Conservation (phyloP, 495 filamentous ascomycete species). For the Penicillium manginii region DNA sequence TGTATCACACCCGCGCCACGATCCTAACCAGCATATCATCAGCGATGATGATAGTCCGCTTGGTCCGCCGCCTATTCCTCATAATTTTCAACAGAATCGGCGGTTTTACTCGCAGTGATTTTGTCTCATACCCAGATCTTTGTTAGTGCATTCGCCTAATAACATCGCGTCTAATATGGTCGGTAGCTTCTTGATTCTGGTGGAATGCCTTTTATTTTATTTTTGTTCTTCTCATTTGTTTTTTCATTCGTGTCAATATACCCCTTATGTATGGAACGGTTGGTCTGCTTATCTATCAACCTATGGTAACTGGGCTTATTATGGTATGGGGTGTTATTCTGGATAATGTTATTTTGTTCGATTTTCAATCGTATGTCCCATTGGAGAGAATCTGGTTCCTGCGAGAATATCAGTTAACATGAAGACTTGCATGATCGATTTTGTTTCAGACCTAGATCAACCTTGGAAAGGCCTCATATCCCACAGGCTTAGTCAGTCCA, state of each 20-base stretch:
- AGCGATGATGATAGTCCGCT: neutral
- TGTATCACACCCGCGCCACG: too few species aligned
- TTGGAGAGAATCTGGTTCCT: neutral
- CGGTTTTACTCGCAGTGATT: constrained; percentile 1
- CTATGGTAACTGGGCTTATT: too few species aligned
- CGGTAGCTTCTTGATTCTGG: too few species aligned
- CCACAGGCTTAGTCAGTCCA: too few species aligned
- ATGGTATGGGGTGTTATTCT: neutral
- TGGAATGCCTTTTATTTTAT: neutral
- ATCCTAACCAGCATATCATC: neutral
- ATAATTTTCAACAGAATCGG: neutral
- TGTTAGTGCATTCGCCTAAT: neutral
- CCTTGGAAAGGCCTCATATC: too few species aligned
- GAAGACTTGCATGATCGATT: too few species aligned
- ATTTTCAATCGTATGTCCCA: neutral
- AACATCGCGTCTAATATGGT: too few species aligned
- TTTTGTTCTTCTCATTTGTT: constrained; percentile 13
- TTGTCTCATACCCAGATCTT: neutral
- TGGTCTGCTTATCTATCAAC: neutral
- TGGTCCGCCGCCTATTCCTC: neutral
- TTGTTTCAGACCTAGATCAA: too few species aligned
- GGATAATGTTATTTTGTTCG: neutral
- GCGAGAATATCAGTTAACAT: too few species aligned
- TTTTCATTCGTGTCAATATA: constrained; percentile 29
- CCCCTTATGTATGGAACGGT: constrained; percentile 19